These are phyloP conservation scores for Emergomyces orientalis DNA, from an alignment of 2,329 filamentous ascomycete species.

Conservation along the genomic window DNA sequence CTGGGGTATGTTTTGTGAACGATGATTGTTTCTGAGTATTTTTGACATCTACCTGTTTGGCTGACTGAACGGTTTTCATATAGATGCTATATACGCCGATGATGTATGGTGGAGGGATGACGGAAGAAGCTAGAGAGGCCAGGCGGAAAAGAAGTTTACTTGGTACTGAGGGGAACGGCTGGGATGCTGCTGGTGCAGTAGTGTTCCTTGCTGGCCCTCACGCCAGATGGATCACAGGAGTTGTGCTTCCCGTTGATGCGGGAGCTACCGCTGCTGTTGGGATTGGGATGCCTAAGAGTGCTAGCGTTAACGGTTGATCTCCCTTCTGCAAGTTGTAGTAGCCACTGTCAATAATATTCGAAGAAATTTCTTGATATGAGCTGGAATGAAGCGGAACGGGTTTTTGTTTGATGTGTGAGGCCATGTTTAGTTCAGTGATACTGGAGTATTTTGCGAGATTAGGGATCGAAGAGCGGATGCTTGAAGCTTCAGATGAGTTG, in stretches of 20 bases:
- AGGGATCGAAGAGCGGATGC: no score
- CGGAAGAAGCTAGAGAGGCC: conserved; percentile 40
- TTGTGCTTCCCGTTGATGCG: conserved; percentile 42
- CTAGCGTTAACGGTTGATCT: conserved; percentile 28
- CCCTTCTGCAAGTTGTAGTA: not conserved
- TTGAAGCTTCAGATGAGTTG: no score
- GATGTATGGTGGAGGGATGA: conserved; percentile 46
- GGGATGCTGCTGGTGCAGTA: conserved; percentile 46
- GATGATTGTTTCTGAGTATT: not conserved
- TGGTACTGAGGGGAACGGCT: conserved; percentile 46
- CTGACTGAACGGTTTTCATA: not conserved
- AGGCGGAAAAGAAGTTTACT: conserved; percentile 43
- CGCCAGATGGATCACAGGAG: conserved; percentile 45
- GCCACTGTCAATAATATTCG: not conserved
- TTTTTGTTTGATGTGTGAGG: not conserved
- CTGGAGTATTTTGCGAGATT: not conserved
- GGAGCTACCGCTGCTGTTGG: conserved; percentile 38
- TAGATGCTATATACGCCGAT: conserved; percentile 47
- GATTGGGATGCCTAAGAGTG: conserved; percentile 32
- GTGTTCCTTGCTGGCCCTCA: conserved; percentile 45
- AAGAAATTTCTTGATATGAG: not conserved
- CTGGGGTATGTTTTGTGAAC: conserved; percentile 26
- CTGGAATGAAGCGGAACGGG: not conserved
- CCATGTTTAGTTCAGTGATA: not conserved
- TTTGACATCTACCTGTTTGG: not conserved